Conservation (phyloP, 805 yeast genomes). For the Nakazawaea ernobii region DNA sequence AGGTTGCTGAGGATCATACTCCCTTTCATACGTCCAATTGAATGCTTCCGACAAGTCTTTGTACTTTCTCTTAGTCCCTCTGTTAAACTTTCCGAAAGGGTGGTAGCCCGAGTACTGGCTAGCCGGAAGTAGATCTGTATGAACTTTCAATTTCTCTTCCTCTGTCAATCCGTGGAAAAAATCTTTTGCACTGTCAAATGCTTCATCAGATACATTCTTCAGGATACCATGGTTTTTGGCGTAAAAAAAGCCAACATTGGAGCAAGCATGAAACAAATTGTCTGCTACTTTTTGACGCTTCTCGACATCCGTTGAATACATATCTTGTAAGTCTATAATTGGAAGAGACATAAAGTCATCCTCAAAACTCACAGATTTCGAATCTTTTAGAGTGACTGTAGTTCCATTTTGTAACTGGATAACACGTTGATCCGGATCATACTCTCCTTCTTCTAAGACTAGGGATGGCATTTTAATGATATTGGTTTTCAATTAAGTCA, state of each 20-base stretch:
- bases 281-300: slow-evolving; percentile 16
- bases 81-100: slow-evolving; percentile 17
- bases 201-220: slow-evolving; percentile 3
- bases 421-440: not conserved
- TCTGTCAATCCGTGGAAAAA: slow-evolving; percentile 14
- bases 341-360: slow-evolving; percentile 13
- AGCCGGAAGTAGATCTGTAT: slow-evolving; percentile 19
- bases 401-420: slow-evolving; percentile 4
- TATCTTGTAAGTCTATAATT: slow-evolving; percentile 11
- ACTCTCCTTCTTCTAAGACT: not conserved
- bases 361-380: not conserved
- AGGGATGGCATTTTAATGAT: no score
- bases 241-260: slow-evolving; percentile 21
- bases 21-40: slow-evolving; percentile 19
- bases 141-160: slow-evolving; percentile 22
- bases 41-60: slow-evolving; percentile 24
- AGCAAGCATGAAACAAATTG: slow-evolving; percentile 17
- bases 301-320: slow-evolving; percentile 9
- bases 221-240: slow-evolving; percentile 21
- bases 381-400: not conserved
- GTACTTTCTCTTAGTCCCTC: slow-evolving; percentile 13
- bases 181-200: slow-evolving; percentile 12
- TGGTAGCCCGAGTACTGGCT: slow-evolving; percentile 20
- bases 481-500: no score
- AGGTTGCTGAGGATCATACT: slow-evolving; percentile 16